Percentiles rank a stretch among this genome's conserved stretches.
Conservation (phyloP, 768 basidiomycete genomes). For the Russula sp. region DNA sequence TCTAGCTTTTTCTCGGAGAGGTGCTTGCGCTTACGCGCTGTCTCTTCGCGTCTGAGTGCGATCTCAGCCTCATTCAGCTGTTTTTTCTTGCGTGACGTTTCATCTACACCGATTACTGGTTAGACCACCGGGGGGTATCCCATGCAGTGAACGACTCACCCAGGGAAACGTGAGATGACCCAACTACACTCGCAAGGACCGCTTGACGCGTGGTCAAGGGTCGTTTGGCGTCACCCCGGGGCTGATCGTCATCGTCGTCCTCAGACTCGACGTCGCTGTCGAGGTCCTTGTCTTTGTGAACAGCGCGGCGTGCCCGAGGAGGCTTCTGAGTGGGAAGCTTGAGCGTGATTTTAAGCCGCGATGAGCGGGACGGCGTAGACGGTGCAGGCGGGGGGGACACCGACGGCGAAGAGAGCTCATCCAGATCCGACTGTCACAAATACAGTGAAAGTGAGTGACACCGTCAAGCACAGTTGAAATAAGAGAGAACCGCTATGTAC, state of each 20-base stretch:
- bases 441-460: background rate
- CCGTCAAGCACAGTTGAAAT: background rate
- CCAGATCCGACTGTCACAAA: slow-evolving; percentile 18
- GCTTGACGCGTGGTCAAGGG: slow-evolving; percentile 52
- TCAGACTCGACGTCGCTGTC: slow-evolving; percentile 40
- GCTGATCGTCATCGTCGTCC: slow-evolving; percentile 30
- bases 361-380: slow-evolving; percentile 28
- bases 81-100: slow-evolving; percentile 50
- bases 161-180: slow-evolving; percentile 62
- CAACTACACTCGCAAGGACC: slow-evolving; percentile 62
- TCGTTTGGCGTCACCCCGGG: slow-evolving; percentile 28
- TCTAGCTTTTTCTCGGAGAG: slow-evolving; percentile 78
- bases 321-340: slow-evolving; percentile 41
- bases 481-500: background rate
- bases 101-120: slow-evolving; percentile 22
- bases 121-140: background rate
- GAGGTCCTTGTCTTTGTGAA: slow-evolving; percentile 30
- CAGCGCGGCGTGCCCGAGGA: slow-evolving; percentile 8
- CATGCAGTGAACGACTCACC: slow-evolving; percentile 31
- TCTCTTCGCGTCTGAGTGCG: slow-evolving; percentile 71
- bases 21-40: slow-evolving; percentile 74
- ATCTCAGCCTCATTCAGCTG: slow-evolving; percentile 66
- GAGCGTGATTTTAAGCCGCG: slow-evolving; percentile 56
- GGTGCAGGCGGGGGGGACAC: slow-evolving; percentile 22
- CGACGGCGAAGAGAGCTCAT: slow-evolving; percentile 23